Percentiles rank a stretch among this genome's conserved stretches.
phyloP scores from a whole-genome alignment of 1,284 basidiomycete species.

The Cutaneotrichosporon sp. region DNA sequence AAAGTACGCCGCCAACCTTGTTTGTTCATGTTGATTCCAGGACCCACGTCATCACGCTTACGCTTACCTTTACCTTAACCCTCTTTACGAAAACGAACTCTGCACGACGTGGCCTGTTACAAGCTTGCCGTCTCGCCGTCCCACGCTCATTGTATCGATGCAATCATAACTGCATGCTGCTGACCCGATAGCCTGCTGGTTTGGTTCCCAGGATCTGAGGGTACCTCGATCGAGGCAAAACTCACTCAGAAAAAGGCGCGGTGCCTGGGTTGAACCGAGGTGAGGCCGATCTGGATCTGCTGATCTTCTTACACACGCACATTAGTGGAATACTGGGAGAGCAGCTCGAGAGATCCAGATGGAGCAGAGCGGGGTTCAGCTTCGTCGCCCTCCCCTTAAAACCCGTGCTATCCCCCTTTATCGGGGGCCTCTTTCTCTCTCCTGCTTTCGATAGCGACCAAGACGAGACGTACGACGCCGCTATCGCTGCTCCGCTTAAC shows the following conservation, averaged over 20 bases:
- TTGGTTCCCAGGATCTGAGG: not conserved
- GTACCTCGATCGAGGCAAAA: not conserved
- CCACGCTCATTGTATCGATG: slow-evolving; percentile 1
- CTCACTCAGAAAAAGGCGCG: not conserved
- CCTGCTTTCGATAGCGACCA: no score
- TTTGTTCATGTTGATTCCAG: not conserved
- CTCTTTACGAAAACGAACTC: not conserved
- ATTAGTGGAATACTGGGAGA: no score
- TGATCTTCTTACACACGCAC: not conserved
- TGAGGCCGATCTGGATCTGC: not conserved
- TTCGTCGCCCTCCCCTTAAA: no score
- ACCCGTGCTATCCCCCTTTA: no score
- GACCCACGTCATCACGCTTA: not conserved
- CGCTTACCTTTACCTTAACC: not conserved
- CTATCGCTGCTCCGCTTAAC: no score
- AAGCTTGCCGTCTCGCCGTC: not conserved
- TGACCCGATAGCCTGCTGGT: no score
- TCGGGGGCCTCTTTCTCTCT: no score
- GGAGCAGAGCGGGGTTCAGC: no score
- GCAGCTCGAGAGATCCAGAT: no score
- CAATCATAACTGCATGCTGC: not conserved
- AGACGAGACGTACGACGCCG: no score
- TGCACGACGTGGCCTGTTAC: not conserved
- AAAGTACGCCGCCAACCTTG: not conserved
- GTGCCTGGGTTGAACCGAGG: not conserved